Evolutionary conservation across 2,329 filamentous ascomycete genomes (phyloP), one percentile per base, ranked within the genome.

Genomic region (Fulvia fulva): DNA sequence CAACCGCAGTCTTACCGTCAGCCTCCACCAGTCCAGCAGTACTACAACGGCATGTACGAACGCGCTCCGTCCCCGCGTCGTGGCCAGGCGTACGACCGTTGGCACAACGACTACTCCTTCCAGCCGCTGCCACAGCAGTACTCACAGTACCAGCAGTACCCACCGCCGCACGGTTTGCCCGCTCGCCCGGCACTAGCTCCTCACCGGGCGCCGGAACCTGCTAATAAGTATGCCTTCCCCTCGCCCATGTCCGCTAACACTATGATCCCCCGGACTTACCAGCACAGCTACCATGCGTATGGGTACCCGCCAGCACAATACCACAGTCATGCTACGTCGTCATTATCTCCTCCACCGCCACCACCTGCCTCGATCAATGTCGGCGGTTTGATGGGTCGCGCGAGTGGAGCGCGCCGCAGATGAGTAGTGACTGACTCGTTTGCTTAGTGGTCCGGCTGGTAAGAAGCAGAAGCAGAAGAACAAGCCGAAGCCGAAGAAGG

Each of bases 381-480:
- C 23, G 26, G 43, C 11, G 22, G 16, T 7, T n/a, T 32, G 25
- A n/a, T 30, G 2, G 25, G 25, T 28, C 32, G 41, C 9, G 19
- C 45, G n/a, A 19, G 16, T n/a, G 14, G 19, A 14, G 45, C 9
- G 34, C 49, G 21, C 14, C 25, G 26, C 14, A 34, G 21, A 22
- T 47, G 37, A 30, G 34, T 23, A n/a, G n/a, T 22, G 34, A 30
- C 34, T 52, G 50, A 52, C n/a, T 37, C n/a, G 21, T 43, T 37
- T 3, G 6, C 25, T 21, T 52, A 52, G 47, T 26, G 26, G 26
- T 25, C 47, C 23, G 26, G 26, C 25, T 25, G 12, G 22, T 26
- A 51, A 51, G 49, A 51, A 51, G 26, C 21, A 54, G 22, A 47
- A 47, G n/a, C n/a, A n/a, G 37, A n/a, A 23, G 37, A 54, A n/a